These are phyloP conservation scores for Umbelopsis sp. DNA, from an alignment of 371 early-diverging fungal genomes.

Conservation along the genomic window DNA sequence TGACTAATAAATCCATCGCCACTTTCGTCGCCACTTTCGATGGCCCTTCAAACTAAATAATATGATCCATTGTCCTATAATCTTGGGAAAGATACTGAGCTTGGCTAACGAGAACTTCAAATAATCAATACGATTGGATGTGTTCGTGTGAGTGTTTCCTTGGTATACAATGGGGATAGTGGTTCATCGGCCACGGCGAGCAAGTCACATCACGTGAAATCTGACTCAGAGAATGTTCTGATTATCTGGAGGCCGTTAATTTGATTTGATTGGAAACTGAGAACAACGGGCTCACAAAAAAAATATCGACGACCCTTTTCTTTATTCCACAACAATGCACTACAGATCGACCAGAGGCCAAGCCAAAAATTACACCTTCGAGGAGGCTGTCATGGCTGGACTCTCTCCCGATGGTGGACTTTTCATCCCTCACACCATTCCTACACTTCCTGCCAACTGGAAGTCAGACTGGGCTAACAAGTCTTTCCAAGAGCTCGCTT, in stretches of 20 bases:
- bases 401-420: constrained; percentile 95
- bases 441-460: constrained; percentile 69
- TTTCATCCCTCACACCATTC: constrained; percentile 88
- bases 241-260: not conserved
- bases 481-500: constrained; percentile 81
- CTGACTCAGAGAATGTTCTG: not conserved
- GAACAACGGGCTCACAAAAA: no score
- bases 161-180: no score
- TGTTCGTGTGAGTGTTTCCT: no score
- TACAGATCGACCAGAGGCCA: constrained; percentile 91
- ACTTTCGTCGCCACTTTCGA: no score
- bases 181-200: no score
- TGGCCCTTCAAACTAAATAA: no score
- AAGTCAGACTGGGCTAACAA: constrained; percentile 70
- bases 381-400: constrained; percentile 91
- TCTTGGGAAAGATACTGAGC: no score
- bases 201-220: not conserved
- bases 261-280: not conserved
- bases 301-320: not conserved
- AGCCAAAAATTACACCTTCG: constrained; percentile 76
- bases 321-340: constrained; percentile 55
- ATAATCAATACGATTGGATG: no score
- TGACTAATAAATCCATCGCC: no score
- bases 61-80: no score
- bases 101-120: no score